Conservation (phyloP, 208 protist genomes). For the Leishmania turanica region DNA sequence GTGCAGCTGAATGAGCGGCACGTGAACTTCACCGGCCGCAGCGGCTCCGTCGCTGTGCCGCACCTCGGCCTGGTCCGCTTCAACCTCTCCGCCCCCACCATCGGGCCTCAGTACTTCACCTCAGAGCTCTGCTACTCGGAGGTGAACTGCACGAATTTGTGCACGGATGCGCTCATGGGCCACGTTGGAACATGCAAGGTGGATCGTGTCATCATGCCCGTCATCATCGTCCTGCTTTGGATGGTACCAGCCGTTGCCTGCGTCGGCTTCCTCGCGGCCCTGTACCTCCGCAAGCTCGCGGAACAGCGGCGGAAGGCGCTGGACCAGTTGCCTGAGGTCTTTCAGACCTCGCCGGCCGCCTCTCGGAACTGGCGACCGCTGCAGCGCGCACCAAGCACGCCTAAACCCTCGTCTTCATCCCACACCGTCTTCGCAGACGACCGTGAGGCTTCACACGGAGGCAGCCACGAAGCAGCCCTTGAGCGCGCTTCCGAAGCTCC, state of each 20-base stretch:
- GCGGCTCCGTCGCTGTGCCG: constrained; percentile 27
- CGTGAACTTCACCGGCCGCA: constrained; percentile 21
- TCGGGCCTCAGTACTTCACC: constrained; percentile 36
- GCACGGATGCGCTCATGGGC: constrained; percentile 29
- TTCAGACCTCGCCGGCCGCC: neutral
- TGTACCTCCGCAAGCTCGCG: constrained; percentile 35
- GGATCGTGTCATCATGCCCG: constrained; percentile 36
- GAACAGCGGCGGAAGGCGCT: constrained; percentile 31
- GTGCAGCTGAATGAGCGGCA: constrained; percentile 42
- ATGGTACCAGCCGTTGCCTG: constrained; percentile 37
- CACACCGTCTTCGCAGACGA: neutral
- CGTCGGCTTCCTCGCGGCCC: constrained; percentile 28
- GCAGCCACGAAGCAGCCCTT: neutral
- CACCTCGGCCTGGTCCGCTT: constrained; percentile 33
- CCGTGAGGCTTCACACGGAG: neutral
- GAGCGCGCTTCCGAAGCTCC: too few relatives aligned
- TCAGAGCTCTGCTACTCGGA: constrained; percentile 44
- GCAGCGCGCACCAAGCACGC: neutral
- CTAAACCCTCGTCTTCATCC: neutral
- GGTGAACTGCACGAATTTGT: constrained; percentile 49
- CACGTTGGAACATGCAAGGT: constrained; percentile 32
- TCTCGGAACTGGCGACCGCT: neutral
- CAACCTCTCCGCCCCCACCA: constrained; percentile 12
- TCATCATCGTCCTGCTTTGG: constrained; percentile 39
- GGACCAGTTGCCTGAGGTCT: neutral